Conservation (phyloP, 495 filamentous ascomycete genomes). For the Jackrogersella minutella region DNA sequence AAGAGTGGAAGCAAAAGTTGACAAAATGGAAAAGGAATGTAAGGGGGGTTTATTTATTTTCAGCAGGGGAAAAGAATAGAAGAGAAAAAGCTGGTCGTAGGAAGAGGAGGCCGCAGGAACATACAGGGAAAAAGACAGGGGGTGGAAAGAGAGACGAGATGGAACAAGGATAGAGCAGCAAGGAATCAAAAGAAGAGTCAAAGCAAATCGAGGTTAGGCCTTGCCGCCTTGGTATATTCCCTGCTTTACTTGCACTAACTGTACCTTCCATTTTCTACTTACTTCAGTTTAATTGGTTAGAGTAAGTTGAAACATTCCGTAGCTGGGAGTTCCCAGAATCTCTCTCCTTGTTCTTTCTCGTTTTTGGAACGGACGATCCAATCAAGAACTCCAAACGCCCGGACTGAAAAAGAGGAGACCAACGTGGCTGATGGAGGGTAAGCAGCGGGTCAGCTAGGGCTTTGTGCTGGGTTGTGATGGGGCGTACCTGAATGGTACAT, state of each 20-base stretch:
- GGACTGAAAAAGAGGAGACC: neutral
- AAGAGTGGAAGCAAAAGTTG: conserved; percentile 19
- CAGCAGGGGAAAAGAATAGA: neutral
- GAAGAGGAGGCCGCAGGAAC: neutral
- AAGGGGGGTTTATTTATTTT: conserved; percentile 35
- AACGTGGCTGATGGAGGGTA: conserved; percentile 35
- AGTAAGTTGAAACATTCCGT: conserved; percentile 28
- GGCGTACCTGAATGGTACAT: conserved; percentile 32
- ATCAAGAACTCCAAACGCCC: conserved; percentile 13
- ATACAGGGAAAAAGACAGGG: neutral
- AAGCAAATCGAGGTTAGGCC: neutral
- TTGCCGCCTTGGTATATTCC: neutral
- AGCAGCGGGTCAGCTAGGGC: conserved; percentile 19
- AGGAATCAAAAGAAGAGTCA: conserved; percentile 9
- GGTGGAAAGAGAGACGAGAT: neutral
- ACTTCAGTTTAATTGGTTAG: conserved; percentile 17
- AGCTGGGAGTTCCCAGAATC: neutral
- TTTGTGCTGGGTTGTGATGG: neutral
- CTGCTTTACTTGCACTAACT: conserved; percentile 12
- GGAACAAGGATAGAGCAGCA: conserved; percentile 10
- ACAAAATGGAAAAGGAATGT: conserved; percentile 27
- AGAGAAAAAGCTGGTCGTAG: conserved; percentile 23
- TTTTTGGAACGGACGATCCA: conserved; percentile 23
- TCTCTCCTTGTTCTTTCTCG: conserved; percentile 10
- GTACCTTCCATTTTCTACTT: conserved; percentile 11